Base-by-base conservation (phyloP, 75 land plant species). In the Selaginella tamariscina region DNA sequence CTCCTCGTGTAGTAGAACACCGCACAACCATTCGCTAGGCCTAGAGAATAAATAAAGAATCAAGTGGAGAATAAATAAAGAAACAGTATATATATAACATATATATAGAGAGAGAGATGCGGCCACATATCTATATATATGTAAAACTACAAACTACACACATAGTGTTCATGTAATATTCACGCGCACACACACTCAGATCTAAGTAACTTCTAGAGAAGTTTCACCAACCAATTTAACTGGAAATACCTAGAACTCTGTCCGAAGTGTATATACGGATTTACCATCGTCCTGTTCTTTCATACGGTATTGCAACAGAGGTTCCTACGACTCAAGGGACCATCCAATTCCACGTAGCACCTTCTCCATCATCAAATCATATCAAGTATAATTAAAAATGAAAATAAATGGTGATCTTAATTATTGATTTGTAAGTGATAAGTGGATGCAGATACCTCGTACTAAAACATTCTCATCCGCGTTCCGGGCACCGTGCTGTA, bases 231-330 rank as follows among this genome's bases (percentile, higher is more conserved):
- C 87, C 32, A 80, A 63, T 30, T 86, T 88, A 71, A 92, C 54
- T 0, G 97, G 97, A 59, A 89, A 74, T 0, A 92, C 18, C 88
- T 88, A 0, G 97, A 92, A 26, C 95, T 75, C 79, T 92, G 97
- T 57, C 97, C 97, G 66, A 92, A 92, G 75, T 92, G 97, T 26
- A 92, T 78, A 71, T 89, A 92, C 9, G 97, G 97, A 54, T 92
- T 92, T 23, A 92, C 84, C 23, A 86, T 79, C 8, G 82, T 84
- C 70, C 97, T 56, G 55, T 79, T 79, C 1, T 13, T 44, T 75
- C 31, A 78, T 82, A 39, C 82, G 74, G 70, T 86, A 92, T 65
- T 92, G 95, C 71, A 86, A 69, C 29, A 92, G 63, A 13, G 81
- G 70, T 64, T 84, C 39, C 77, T 77, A 66, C 84, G 75, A 26